These are phyloP conservation scores for Cercophora samala DNA, from an alignment of 495 filamentous ascomycete species.

Conservation along the genomic window DNA sequence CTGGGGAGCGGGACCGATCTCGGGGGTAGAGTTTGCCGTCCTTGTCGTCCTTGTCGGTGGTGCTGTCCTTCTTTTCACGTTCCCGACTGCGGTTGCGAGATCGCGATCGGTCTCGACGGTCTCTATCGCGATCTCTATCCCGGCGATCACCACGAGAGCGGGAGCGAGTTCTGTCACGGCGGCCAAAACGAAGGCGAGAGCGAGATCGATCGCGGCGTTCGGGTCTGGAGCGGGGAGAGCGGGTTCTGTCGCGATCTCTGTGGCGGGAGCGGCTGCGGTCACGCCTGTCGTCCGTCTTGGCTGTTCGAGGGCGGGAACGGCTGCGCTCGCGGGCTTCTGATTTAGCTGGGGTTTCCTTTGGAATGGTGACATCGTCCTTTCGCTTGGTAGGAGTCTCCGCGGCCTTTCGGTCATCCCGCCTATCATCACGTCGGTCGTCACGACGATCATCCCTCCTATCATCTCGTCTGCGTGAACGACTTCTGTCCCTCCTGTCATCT, in stretches of 20 bases:
- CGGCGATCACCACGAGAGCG: slow-evolving; percentile 23
- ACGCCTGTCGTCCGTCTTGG: slow-evolving; percentile 29
- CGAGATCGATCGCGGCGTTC: slow-evolving; percentile 33
- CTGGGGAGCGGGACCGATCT: slow-evolving; percentile 37
- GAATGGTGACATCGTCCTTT: slow-evolving; percentile 17
- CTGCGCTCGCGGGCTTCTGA: slow-evolving; percentile 32
- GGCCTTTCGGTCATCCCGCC: slow-evolving; percentile 13
- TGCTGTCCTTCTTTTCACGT: slow-evolving; percentile 18
- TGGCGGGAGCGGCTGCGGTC: slow-evolving; percentile 38
- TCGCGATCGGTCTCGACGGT: slow-evolving; percentile 30
- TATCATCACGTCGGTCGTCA: slow-evolving; percentile 19
- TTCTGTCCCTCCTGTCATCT: slow-evolving; percentile 40
- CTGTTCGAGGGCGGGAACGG: slow-evolving; percentile 33
- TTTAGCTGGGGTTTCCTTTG: slow-evolving; percentile 30
- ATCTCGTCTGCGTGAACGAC: slow-evolving; percentile 35
- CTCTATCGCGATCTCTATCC: slow-evolving; percentile 15
- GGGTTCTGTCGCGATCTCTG: slow-evolving; percentile 31
- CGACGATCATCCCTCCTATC: slow-evolving; percentile 27
- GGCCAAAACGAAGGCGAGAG: slow-evolving; percentile 23
- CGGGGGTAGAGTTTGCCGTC: slow-evolving; percentile 1
- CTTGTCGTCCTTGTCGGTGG: slow-evolving; percentile 19
- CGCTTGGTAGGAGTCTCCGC: slow-evolving; percentile 24
- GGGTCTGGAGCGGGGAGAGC: slow-evolving; percentile 27
- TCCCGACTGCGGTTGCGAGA: slow-evolving; percentile 35
- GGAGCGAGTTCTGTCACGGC: slow-evolving; percentile 29